These are phyloP conservation scores for Annulohypoxylon bovei DNA, from an alignment of 495 filamentous ascomycete genomes.

Conservation along the genomic window DNA sequence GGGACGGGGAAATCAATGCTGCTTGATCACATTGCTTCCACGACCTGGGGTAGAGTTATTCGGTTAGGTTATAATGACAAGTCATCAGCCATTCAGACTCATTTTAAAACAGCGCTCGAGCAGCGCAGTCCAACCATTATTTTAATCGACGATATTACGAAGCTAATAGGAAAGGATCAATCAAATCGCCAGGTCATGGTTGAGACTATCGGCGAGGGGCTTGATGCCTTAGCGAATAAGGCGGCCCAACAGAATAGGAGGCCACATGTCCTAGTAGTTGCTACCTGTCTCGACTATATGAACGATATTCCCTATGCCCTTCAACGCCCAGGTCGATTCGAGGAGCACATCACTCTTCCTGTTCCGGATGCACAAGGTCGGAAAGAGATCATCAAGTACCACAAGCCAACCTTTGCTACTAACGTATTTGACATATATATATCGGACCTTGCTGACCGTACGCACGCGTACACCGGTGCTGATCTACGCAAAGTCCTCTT, in stretches of 20 bases:
- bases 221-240: slow-evolving; percentile 59
- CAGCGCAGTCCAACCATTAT: slow-evolving; percentile 79
- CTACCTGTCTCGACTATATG: slow-evolving; percentile 76
- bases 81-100: slow-evolving; percentile 67
- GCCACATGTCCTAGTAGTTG: slow-evolving; percentile 69
- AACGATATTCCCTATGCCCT: slow-evolving; percentile 80
- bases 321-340: slow-evolving; percentile 71
- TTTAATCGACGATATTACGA: slow-evolving; percentile 83
- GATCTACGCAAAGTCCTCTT: slow-evolving; percentile 58
- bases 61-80: slow-evolving; percentile 66
- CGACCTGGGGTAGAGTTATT: slow-evolving; percentile 74
- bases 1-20: slow-evolving; percentile 85
- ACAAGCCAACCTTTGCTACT: slow-evolving; percentile 51
- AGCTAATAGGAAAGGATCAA: slow-evolving; percentile 73
- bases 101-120: slow-evolving; percentile 76
- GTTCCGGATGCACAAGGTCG: slow-evolving; percentile 78
- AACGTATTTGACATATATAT: slow-evolving; percentile 52
- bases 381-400: slow-evolving; percentile 74
- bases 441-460: slow-evolving; percentile 58
- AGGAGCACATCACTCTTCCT: slow-evolving; percentile 79
- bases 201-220: slow-evolving; percentile 60
- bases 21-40: slow-evolving; percentile 70
- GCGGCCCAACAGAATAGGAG: slow-evolving; percentile 47
- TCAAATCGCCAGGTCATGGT: slow-evolving; percentile 58
- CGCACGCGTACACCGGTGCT: slow-evolving; percentile 64